Conservation (phyloP, 2,329 filamentous ascomycete genomes). For the Clonostachys sp. region DNA sequence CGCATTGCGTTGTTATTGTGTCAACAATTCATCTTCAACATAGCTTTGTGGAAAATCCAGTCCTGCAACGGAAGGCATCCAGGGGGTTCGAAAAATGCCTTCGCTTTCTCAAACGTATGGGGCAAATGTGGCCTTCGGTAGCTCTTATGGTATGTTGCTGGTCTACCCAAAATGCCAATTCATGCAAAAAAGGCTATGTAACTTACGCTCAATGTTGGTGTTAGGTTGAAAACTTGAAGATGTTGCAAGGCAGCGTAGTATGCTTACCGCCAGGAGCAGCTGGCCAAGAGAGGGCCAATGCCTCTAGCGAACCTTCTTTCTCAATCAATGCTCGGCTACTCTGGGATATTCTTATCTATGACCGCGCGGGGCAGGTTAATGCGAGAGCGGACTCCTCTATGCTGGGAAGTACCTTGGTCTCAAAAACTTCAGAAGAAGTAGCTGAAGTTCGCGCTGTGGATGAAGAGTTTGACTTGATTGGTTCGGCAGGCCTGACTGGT, state of each 20-base stretch:
- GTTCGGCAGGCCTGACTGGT: constrained; percentile 27
- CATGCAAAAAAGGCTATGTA: not conserved
- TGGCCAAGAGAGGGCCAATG: not conserved
- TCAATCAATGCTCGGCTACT: constrained; percentile 26
- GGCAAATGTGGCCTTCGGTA: constrained; percentile 13
- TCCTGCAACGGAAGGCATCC: constrained; percentile 12
- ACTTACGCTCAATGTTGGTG: not conserved
- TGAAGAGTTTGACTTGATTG: constrained; percentile 26
- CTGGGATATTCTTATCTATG: constrained; percentile 28
- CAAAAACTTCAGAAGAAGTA: not conserved
- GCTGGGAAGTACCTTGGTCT: constrained; percentile 8
- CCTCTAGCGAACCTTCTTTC: constrained; percentile 5
- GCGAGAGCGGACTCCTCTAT: constrained; percentile 13
- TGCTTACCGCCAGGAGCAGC: not conserved
- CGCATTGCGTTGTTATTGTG: constrained; percentile 44
- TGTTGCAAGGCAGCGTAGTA: constrained; percentile 22
- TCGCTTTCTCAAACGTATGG: constrained; percentile 13
- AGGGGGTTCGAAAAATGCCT: constrained; percentile 18
- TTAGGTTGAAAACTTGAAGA: constrained; percentile 17
- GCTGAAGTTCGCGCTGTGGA: constrained; percentile 3
- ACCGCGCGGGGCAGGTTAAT: constrained; percentile 18
- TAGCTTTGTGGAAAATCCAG: constrained; percentile 32
- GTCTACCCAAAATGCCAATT: too few relatives aligned
- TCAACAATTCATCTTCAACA: constrained; percentile 50
- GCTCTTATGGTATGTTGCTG: constrained; percentile 13